Evolutionary conservation across 2,329 filamentous ascomycete species (phyloP).

Genomic region (Madurella fahalii): DNA sequence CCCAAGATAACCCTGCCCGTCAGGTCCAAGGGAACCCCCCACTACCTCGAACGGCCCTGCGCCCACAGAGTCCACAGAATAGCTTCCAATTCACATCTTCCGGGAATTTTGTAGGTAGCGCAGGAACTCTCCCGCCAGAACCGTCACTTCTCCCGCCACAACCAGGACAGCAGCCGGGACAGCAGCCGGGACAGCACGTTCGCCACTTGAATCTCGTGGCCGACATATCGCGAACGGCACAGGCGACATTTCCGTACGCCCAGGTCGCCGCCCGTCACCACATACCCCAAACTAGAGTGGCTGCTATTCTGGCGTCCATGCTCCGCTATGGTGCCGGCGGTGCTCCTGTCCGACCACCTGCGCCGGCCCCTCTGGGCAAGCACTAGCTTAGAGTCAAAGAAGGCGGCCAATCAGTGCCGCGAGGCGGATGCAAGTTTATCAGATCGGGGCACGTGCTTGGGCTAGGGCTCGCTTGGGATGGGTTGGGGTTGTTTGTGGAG

Average conservation of each 20-base stretch:
- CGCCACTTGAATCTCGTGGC: slow-evolving; percentile 37
- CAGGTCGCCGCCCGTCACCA: slow-evolving; percentile 44
- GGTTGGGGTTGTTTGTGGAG: no score
- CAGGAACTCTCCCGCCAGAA: no score
- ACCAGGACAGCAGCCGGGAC: neutral
- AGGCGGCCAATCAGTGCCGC: no score
- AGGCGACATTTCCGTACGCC: slow-evolving; percentile 43
- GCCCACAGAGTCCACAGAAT: neutral
- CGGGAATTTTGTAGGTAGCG: no score
- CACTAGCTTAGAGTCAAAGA: no score
- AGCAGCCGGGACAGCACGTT: slow-evolving; percentile 4
- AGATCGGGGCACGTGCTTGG: no score
- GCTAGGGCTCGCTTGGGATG: no score
- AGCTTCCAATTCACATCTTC: no score
- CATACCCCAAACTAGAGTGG: slow-evolving; percentile 40
- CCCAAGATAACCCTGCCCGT: slow-evolving; percentile 1
- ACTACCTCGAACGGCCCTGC: neutral
- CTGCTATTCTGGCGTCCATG: slow-evolving; percentile 37
- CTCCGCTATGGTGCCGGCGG: neutral
- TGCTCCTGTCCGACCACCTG: neutral
- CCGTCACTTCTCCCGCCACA: neutral
- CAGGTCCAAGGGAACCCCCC: neutral
- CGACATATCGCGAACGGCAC: slow-evolving; percentile 47
- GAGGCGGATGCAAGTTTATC: no score
- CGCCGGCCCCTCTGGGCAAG: no score